phyloP scores from a whole-genome alignment of 148 eudicot species.

The Diospyros lotus region DNA sequence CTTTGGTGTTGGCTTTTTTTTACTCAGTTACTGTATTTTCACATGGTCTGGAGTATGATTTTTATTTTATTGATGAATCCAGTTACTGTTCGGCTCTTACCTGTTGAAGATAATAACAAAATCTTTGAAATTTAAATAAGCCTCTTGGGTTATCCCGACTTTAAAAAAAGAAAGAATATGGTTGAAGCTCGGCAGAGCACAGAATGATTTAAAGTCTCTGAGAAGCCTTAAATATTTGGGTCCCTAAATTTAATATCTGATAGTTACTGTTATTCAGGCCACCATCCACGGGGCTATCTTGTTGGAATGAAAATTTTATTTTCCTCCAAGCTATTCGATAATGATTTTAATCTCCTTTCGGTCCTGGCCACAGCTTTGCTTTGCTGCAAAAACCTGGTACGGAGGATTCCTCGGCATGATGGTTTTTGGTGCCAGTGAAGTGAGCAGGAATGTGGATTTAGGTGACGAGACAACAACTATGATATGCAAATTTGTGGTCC shows the following conservation, averaged over 20 bases:
- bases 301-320: background rate
- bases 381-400: conserved; percentile 94
- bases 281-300: background rate
- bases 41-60: no score
- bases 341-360: background rate
- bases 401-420: conserved; percentile 97
- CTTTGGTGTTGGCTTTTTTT: background rate
- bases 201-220: no score
- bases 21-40: background rate
- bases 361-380: conserved; percentile 60
- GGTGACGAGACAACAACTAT: conserved; percentile 95
- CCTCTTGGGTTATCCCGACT: background rate
- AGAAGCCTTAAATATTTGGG: no score
- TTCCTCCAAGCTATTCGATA: background rate
- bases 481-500: conserved; percentile 90
- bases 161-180: no score
- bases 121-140: background rate
- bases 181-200: no score
- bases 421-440: conserved; percentile 98
- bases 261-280: no score
- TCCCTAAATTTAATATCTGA: no score
- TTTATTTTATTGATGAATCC: no score
- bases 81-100: no score
- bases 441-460: conserved; percentile 89
- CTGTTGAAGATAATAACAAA: no score